A percentile compares a stretch with the other conserved stretches of the same genome.
Conservation (phyloP, 768 basidiomycete species). For the Clavulina sp. region DNA sequence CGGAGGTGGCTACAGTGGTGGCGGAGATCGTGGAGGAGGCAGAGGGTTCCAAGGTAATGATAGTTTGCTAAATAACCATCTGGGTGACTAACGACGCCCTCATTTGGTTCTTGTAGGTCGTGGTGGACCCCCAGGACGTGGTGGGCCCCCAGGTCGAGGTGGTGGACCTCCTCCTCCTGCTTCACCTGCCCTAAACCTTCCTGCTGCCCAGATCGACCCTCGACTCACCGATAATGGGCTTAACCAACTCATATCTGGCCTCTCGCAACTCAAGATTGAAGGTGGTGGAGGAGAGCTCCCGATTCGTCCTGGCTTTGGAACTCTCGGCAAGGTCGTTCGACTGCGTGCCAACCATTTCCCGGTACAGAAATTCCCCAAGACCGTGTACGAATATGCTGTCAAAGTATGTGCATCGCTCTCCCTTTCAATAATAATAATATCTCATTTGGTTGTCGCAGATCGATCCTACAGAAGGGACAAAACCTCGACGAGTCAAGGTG, state of each 20-base stretch:
- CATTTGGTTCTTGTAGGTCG: constrained; percentile 14
- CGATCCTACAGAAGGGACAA: too few species aligned
- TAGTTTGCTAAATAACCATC: not conserved
- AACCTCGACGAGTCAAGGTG: too few species aligned
- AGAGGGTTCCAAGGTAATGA: not conserved
- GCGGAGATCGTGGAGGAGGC: constrained; percentile 17
- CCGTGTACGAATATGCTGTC: constrained; percentile 34
- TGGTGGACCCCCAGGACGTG: constrained; percentile 20
- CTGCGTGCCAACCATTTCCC: constrained; percentile 51
- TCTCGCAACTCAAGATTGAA: not conserved
- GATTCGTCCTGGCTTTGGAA: constrained; percentile 41
- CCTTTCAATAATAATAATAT: not conserved
- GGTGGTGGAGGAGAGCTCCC: constrained; percentile 22
- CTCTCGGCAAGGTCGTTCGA: constrained; percentile 27
- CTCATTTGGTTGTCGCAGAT: too few species aligned
- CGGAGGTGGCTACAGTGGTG: constrained; percentile 20
- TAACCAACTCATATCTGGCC: not conserved
- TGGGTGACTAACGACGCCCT: not conserved
- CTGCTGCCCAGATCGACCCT: constrained; percentile 19
- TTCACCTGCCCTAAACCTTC: constrained; percentile 18
- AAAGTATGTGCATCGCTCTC: constrained; percentile 1
- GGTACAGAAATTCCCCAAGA: constrained; percentile 25
- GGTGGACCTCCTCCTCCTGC: not conserved
- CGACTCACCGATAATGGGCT: not conserved
- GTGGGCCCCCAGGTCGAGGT: constrained; percentile 20